Base-by-base conservation (phyloP, 768 basidiomycete genomes). In the Kwoniella sp. region DNA sequence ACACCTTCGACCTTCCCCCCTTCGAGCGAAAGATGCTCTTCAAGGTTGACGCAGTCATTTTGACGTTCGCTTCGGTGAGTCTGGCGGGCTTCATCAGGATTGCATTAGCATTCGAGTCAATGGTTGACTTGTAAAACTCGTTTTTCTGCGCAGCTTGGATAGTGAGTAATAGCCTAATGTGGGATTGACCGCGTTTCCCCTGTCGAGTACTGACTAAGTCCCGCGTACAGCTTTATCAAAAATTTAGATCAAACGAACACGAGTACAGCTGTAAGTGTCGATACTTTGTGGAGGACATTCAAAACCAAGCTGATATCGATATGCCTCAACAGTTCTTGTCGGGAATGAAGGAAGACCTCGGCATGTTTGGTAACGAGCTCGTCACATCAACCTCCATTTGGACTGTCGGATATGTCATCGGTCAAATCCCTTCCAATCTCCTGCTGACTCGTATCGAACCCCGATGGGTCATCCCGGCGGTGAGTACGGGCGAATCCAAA, bases 301-400 rank as follows among this genome's bases (percentile, higher is more conserved):
- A 21, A 21, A 36, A 12, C n/a, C 5, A 6, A 6, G 33, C 33
- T 33, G 30, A 44, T 52, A 33, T 36, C 26, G 13, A 24, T 24
- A 3, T 10, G 10, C 37, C n/a, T 25, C 8, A 17, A 1, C 50
- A 71, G 58, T 70, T 68, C 55, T 26, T 74, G 25, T 58, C 56
- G 4, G 70, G 70, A 4, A 76, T 74, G 70, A 74, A 72, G 51
- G 77, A 78, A 52, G 74, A 76, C 30, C 67, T 78, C 12, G 36
- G 48, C 40, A 68, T 73, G 70, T 68, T 63, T 27, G 67, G 66
- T 13, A 70, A 76, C 51, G 60, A 78, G 59, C 67, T 73, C 30
- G 58, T 69, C 25, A 69, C 68, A 13, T 63, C 70, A 5, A 64
- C 60, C 2, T 68, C 70, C 8, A 68, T 75, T 49, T 77, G 73